A percentile compares a stretch with the other conserved stretches of the same genome.
Evolutionary conservation across 371 early-diverging fungal genomes (phyloP).

Genomic region (Dichotomocladium elegans): DNA sequence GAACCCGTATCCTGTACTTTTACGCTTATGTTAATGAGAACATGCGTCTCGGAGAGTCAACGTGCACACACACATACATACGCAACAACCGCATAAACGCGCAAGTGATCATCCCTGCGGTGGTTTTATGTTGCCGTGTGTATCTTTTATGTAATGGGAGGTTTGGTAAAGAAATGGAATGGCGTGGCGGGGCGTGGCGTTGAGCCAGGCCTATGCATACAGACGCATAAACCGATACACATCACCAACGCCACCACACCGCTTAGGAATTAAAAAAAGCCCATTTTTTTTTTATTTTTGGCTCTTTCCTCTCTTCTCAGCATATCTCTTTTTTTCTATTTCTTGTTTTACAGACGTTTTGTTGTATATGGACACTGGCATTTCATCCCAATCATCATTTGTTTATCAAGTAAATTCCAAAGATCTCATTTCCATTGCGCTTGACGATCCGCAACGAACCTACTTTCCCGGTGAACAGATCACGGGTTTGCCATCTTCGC

Average conservation of each 20-base stretch:
- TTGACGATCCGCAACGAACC: constrained; percentile 8
- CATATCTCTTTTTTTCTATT: not conserved
- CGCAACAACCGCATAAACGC: too few species aligned
- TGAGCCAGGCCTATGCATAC: too few species aligned
- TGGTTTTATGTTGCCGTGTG: too few species aligned
- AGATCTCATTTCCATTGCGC: constrained; percentile 9
- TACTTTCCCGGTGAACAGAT: constrained; percentile 19
- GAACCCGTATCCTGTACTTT: not conserved
- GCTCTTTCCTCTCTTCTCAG: not conserved
- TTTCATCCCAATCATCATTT: constrained; percentile 8
- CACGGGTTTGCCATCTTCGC: too few species aligned
- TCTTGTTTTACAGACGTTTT: not conserved
- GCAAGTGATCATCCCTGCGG: too few species aligned
- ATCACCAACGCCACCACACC: not conserved
- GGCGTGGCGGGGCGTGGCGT: too few species aligned
- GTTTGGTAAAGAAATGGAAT: too few species aligned
- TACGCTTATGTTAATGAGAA: not conserved
- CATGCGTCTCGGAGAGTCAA: not conserved
- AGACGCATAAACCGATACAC: too few species aligned
- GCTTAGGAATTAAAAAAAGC: not conserved
- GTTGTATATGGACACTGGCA: constrained; percentile 2
- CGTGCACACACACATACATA: not conserved
- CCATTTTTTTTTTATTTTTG: not conserved
- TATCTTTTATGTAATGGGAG: too few species aligned
- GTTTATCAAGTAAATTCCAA: constrained; percentile 7